phyloP scores from a whole-genome alignment of 345 rosid species.

The Citrus reticulata region DNA sequence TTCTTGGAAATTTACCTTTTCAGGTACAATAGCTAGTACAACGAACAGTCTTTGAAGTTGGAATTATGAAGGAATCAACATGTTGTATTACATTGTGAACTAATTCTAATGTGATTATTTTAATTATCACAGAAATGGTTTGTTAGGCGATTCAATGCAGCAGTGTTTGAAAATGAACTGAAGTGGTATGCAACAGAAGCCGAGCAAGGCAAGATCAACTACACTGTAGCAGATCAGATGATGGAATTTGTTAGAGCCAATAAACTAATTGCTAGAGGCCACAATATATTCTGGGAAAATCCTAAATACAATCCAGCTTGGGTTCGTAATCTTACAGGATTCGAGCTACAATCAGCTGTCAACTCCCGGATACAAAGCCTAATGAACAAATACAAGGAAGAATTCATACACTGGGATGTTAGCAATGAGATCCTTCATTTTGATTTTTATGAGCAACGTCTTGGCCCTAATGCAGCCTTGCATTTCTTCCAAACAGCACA shows the following conservation, averaged over 20 bases:
- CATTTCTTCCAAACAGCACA: constrained; percentile 60
- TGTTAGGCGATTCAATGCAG: constrained; percentile 69
- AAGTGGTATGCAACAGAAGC: constrained; percentile 94
- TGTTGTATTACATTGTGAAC: no score
- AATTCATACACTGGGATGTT: constrained; percentile 81
- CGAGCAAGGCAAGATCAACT: constrained; percentile 52
- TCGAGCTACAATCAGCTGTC: constrained; percentile 50
- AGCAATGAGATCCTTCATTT: constrained; percentile 90
- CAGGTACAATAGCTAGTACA: constrained; percentile 31
- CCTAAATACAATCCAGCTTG: constrained; percentile 65
- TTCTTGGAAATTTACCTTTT: constrained; percentile 63
- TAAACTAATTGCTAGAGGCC: constrained; percentile 63
- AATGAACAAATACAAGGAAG: constrained; percentile 67
- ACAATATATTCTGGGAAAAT: constrained; percentile 93
- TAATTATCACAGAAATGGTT: constrained; percentile 58
- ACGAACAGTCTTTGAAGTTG: background rate
- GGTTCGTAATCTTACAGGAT: constrained; percentile 47
- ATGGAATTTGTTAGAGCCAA: constrained; percentile 54
- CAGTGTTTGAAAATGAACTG: constrained; percentile 84
- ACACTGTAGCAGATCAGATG: constrained; percentile 63
- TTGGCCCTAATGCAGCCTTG: constrained; percentile 61
- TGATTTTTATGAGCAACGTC: constrained; percentile 61
- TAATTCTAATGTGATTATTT: no score
- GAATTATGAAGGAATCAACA: no score
- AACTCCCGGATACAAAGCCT: constrained; percentile 59